These are phyloP conservation scores for Trametes punicea DNA, from an alignment of 768 basidiomycete genomes.

Conservation along the genomic window DNA sequence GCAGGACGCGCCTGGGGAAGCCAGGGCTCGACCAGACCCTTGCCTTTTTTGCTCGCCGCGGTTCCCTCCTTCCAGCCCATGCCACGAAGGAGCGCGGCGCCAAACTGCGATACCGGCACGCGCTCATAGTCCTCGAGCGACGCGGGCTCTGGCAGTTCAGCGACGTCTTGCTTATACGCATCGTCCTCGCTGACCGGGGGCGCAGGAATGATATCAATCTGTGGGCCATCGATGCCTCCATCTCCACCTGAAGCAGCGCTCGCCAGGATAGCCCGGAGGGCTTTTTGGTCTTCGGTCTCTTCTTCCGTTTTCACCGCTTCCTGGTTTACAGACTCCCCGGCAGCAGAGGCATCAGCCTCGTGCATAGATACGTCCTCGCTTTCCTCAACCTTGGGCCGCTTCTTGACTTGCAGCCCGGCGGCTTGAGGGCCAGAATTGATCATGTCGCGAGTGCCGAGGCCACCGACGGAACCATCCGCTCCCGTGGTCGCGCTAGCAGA, in stretches of 20 bases:
- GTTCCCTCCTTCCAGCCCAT: conserved; percentile 95
- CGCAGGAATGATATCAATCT: conserved; percentile 57
- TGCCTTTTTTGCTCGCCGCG: conserved; percentile 56
- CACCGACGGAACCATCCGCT: conserved; percentile 71
- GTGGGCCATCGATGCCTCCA: conserved; percentile 34
- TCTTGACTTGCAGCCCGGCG: conserved; percentile 60
- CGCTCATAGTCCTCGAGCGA: conserved; percentile 85
- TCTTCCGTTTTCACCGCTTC: conserved; percentile 34
- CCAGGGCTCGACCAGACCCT: conserved; percentile 72
- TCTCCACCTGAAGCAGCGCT: conserved; percentile 42
- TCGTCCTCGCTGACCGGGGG: conserved; percentile 63
- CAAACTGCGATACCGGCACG: conserved; percentile 90
- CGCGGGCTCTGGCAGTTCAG: conserved; percentile 71
- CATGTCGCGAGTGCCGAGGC: conserved; percentile 66
- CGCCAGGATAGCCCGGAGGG: conserved; percentile 76
- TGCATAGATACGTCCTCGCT: conserved; percentile 20
- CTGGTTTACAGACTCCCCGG: neutral
- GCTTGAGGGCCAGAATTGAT: conserved; percentile 77
- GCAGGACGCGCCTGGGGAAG: conserved; percentile 81
- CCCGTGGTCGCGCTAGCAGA: conserved; percentile 54
- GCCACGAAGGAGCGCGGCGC: conserved; percentile 86
- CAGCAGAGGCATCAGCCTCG: neutral
- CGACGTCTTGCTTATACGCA: conserved; percentile 80
- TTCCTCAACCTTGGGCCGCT: conserved; percentile 29
- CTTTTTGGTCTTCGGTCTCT: conserved; percentile 74